Evolutionary conservation across 225 moss, liverwort and hornwort species (phyloP).

Genomic region (Ulota crispa): DNA sequence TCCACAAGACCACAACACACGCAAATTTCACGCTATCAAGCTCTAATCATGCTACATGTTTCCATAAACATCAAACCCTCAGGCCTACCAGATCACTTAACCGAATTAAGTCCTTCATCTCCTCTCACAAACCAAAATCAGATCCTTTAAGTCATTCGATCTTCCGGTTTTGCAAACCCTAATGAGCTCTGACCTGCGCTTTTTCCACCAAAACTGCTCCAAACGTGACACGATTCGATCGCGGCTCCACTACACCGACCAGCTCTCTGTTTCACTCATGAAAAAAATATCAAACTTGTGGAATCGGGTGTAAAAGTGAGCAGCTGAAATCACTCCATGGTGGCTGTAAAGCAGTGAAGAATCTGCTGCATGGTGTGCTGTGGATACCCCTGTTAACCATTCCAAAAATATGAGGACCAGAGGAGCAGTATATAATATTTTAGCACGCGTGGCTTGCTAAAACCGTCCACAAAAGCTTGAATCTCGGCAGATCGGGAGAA

Average conservation of each 20-base stretch:
- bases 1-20: neutral
- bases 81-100: neutral
- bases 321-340: neutral
- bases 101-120: neutral
- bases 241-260: neutral
- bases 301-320: neutral
- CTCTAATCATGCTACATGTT: neutral
- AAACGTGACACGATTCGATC: neutral
- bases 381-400: neutral
- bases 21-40: neutral
- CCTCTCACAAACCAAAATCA: neutral
- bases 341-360: neutral
- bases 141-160: neutral
- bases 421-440: neutral
- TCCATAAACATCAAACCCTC: slow-evolving; percentile 11
- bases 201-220: neutral
- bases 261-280: neutral
- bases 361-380: neutral
- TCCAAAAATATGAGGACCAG: neutral
- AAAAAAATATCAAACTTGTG: no score
- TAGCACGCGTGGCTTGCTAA: neutral
- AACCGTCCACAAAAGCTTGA: neutral
- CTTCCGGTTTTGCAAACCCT: slow-evolving; percentile 9
- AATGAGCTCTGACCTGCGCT: neutral
- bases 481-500: neutral